These are phyloP conservation scores for Camellia oleifera DNA, from an alignment of 179 eudicot species.

Conservation along the genomic window DNA sequence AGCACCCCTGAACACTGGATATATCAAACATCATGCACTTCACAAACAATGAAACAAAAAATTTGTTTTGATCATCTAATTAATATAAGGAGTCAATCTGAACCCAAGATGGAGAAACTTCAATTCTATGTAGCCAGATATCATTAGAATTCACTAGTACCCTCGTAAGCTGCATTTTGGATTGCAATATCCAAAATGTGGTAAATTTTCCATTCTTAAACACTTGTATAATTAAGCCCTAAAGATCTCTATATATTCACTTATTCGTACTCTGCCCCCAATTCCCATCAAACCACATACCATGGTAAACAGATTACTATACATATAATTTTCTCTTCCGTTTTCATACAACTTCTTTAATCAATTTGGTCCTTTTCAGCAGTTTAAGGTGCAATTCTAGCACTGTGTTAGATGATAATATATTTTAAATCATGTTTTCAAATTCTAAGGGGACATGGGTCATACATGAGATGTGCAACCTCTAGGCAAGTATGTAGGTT, in stretches of 20 bases:
- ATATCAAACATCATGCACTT: not conserved
- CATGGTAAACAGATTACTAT: not conserved
- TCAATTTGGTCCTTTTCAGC: not conserved
- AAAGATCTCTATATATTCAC: slow-evolving; percentile 7
- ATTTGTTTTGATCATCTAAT: not conserved
- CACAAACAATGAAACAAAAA: not conserved
- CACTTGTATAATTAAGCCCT: not conserved
- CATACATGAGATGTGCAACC: slow-evolving; percentile 1
- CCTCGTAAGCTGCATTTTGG: not conserved
- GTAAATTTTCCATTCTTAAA: not conserved
- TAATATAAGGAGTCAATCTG: not conserved
- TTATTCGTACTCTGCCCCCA: not conserved
- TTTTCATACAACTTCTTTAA: not conserved
- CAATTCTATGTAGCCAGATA: not conserved
- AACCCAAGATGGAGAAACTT: not conserved
- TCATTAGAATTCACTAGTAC: not conserved
- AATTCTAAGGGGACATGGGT: not conserved
- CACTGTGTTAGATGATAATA: not conserved
- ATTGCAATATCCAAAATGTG: slow-evolving; percentile 2
- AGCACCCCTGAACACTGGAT: not conserved
- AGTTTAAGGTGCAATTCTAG: not conserved
- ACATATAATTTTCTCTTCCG: not conserved
- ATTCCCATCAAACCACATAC: not conserved
- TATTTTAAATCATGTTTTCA: not conserved
- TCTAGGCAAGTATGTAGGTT: not conserved